Evolutionary conservation across 495 filamentous ascomycete genomes (phyloP).

Genomic region (Pyronema omphalodes): DNA sequence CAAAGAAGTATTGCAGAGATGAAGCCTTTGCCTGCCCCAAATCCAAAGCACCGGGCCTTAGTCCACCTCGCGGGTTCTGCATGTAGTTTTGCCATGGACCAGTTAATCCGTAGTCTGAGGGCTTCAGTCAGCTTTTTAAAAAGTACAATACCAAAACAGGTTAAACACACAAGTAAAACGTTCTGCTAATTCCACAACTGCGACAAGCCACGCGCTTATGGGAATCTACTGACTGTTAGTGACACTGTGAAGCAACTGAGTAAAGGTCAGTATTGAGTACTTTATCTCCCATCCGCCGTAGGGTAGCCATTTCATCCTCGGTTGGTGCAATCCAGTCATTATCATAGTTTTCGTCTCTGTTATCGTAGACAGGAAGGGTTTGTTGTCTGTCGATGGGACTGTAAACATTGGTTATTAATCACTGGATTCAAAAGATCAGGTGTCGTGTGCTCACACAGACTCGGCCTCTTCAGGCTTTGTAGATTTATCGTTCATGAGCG

Average conservation of each 20-base stretch:
- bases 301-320: slow-evolving; percentile 13
- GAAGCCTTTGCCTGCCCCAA: slow-evolving; percentile 32
- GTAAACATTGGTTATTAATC: too few relatives aligned
- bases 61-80: slow-evolving; percentile 16
- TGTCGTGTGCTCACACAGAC: too few relatives aligned
- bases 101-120: slow-evolving; percentile 16
- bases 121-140: background rate
- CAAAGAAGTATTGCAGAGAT: slow-evolving; percentile 30
- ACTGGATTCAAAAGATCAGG: too few relatives aligned
- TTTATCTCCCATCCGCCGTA: slow-evolving; percentile 21
- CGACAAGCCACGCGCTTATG: slow-evolving; percentile 21
- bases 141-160: background rate
- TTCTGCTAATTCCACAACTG: slow-evolving; percentile 22
- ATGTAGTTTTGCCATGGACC: slow-evolving; percentile 32
- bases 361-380: too few relatives aligned
- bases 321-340: slow-evolving; percentile 1
- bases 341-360: too few relatives aligned
- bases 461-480: too few relatives aligned
- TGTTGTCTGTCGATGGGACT: too few relatives aligned
- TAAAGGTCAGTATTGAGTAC: background rate
- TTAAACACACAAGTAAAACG: slow-evolving; percentile 15
- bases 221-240: slow-evolving; percentile 7
- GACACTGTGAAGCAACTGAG: background rate
- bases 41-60: slow-evolving; percentile 27
- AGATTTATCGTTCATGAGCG: too few relatives aligned